A percentile compares a stretch with the other conserved stretches of the same genome.
These are phyloP conservation scores for Retiboletus flavoniger DNA, from an alignment of 1,284 basidiomycete species.

Conservation along the genomic window DNA sequence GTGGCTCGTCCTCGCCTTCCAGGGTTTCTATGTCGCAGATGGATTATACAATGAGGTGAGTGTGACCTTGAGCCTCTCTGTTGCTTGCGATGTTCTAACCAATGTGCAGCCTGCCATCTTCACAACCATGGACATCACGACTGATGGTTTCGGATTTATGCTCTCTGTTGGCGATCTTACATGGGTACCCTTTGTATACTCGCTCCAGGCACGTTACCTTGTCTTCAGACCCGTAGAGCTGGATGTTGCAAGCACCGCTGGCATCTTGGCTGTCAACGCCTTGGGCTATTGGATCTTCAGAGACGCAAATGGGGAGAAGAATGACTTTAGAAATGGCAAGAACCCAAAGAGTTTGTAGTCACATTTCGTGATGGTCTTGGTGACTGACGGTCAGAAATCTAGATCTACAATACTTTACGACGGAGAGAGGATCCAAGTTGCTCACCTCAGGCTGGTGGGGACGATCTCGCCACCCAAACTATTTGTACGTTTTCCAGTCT, in stretches of 20 bases:
- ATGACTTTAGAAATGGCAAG: constrained; percentile 88
- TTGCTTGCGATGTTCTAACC: neutral
- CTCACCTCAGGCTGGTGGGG: constrained; percentile 99
- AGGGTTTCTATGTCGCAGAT: constrained; percentile 86
- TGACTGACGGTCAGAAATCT: constrained; percentile 6
- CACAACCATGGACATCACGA: constrained; percentile 97
- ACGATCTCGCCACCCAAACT: constrained; percentile 89
- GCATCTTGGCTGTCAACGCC: constrained; percentile 68
- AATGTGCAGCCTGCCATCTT: constrained; percentile 71
- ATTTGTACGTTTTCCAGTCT: constrained; percentile 56
- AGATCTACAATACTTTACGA: constrained; percentile 84
- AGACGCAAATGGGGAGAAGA: constrained; percentile 89
- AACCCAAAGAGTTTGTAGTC: constrained; percentile 80
- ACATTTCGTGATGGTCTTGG: neutral
- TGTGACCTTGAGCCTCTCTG: neutral
- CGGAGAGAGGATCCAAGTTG: constrained; percentile 85
- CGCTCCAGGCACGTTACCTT: constrained; percentile 91
- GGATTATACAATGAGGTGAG: constrained; percentile 85
- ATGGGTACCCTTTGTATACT: constrained; percentile 96
- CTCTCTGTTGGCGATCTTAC: constrained; percentile 89
- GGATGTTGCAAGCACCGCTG: constrained; percentile 58
- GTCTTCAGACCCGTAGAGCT: constrained; percentile 86
- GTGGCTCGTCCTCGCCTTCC: constrained; percentile 86
- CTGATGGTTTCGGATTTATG: constrained; percentile 99
- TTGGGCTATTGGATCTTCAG: constrained; percentile 94